Conservation (phyloP, 192 early-diverging fungal genomes). For the Coemansia interrupta region DNA sequence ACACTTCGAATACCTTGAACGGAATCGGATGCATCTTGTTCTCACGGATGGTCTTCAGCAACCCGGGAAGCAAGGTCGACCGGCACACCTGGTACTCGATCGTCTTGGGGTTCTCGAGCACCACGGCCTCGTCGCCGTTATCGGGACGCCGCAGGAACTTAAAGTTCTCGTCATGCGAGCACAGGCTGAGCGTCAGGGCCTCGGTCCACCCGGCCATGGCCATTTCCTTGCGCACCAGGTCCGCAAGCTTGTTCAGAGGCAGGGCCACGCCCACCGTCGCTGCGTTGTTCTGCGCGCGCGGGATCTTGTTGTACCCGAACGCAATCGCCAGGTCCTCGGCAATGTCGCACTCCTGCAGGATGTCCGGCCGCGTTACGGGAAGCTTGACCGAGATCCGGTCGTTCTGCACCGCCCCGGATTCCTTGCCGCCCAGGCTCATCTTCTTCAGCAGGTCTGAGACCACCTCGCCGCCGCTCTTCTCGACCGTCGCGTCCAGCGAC, state of each 20-base stretch:
- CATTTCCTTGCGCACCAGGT: conserved; percentile 77
- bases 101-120: conserved; percentile 88
- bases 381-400: conserved; percentile 67
- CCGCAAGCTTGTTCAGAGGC: conserved; percentile 90
- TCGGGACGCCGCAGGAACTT: conserved; percentile 79
- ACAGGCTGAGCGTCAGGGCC: conserved; percentile 89
- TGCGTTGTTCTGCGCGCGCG: conserved; percentile 70
- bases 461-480: conserved; percentile 14
- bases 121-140: conserved; percentile 73
- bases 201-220: conserved; percentile 93
- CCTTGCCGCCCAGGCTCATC: conserved; percentile 4
- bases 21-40: conserved; percentile 89
- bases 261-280: conserved; percentile 84
- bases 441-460: conserved; percentile 28
- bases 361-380: conserved; percentile 88
- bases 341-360: conserved; percentile 95
- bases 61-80: conserved; percentile 84
- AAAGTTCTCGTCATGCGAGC: conserved; percentile 98
- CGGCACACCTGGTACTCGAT: conserved; percentile 90
- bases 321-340: conserved; percentile 98
- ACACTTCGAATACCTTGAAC: conserved; percentile 93
- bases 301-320: conserved; percentile 93
- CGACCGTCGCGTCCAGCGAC: conserved; percentile 69
- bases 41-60: conserved; percentile 86
- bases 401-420: not conserved